A percentile compares a stretch with the other conserved stretches of the same genome.
These are phyloP conservation scores for Candida ascalaphidarum DNA, from an alignment of 805 yeast species.

Conservation along the genomic window DNA sequence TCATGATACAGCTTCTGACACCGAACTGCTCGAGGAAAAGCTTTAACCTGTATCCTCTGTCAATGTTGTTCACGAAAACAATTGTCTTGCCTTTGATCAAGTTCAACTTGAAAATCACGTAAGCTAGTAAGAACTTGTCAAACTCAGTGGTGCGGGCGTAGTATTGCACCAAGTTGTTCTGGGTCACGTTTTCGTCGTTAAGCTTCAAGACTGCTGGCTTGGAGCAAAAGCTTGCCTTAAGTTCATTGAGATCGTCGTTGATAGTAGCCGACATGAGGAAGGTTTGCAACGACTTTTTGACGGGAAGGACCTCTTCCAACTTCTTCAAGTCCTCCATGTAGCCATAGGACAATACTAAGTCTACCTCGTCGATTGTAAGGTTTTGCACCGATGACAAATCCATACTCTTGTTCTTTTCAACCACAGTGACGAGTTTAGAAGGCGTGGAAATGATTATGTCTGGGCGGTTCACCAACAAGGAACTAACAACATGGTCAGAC, in stretches of 20 bases:
- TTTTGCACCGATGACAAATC: conserved; percentile 52
- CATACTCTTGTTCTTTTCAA: conserved; percentile 35
- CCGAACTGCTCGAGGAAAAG: conserved; percentile 93
- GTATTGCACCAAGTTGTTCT: conserved; percentile 66
- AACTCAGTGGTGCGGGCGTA: conserved; percentile 81
- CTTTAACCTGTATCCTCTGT: conserved; percentile 89
- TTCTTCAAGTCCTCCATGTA: conserved; percentile 75
- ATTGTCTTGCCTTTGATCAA: conserved; percentile 87
- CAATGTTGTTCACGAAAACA: conserved; percentile 87
- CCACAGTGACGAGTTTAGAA: conserved; percentile 51
- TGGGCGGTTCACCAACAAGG: conserved; percentile 67
- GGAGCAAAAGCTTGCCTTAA: conserved; percentile 74
- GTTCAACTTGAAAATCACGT: conserved; percentile 83
- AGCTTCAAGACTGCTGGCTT: conserved; percentile 75
- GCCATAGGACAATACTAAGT: conserved; percentile 82
- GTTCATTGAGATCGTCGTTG: conserved; percentile 60
- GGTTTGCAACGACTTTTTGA: conserved; percentile 71
- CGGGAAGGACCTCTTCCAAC: conserved; percentile 57
- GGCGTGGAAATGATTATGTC: conserved; percentile 86
- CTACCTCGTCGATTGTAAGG: conserved; percentile 92
- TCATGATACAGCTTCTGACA: conserved; percentile 75
- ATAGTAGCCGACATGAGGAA: conserved; percentile 96
- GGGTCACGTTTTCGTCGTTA: conserved; percentile 54
- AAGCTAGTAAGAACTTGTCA: conserved; percentile 84
- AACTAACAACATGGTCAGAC: conserved; percentile 60